Evolutionary conservation across 768 basidiomycete genomes (phyloP).

Genomic region (Calocera viscosa): DNA sequence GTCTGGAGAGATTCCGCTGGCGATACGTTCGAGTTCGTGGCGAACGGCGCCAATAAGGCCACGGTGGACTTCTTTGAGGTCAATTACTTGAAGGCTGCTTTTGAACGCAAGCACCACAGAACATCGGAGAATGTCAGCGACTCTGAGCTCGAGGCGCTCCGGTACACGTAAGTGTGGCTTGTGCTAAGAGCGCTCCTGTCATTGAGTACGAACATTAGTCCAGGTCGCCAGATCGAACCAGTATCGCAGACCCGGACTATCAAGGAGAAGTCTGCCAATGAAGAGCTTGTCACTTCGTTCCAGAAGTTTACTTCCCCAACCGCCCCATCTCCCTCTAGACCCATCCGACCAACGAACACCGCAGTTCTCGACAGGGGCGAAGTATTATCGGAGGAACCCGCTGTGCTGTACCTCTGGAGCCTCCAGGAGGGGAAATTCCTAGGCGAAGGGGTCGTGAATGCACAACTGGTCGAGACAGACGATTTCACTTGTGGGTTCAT

Average conservation of each 20-base stretch:
- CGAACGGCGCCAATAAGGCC: slow-evolving; percentile 55
- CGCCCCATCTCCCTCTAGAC: not conserved
- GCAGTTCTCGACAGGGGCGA: not conserved
- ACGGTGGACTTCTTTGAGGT: slow-evolving; percentile 84
- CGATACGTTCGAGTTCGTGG: slow-evolving; percentile 85
- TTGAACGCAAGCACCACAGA: slow-evolving; percentile 74
- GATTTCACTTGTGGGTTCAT: not conserved
- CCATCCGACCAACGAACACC: not conserved
- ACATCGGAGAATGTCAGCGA: slow-evolving; percentile 58
- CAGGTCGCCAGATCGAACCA: not conserved
- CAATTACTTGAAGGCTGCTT: slow-evolving; percentile 93
- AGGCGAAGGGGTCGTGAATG: not conserved
- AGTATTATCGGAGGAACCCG: not conserved
- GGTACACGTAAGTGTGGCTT: slow-evolving; percentile 53
- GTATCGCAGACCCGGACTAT: not conserved
- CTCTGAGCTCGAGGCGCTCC: slow-evolving; percentile 62
- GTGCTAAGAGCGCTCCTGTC: not conserved
- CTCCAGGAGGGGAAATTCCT: not conserved
- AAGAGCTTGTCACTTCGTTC: not conserved
- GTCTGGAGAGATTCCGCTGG: slow-evolving; percentile 91
- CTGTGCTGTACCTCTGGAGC: not conserved
- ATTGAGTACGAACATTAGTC: not conserved
- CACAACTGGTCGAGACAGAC: not conserved
- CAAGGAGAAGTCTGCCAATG: slow-evolving; percentile 6
- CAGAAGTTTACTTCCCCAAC: not conserved